A percentile compares a stretch with the other conserved stretches of the same genome.
Evolutionary conservation across 805 yeast genomes (phyloP).

Genomic region (Pichia kluyveri): DNA sequence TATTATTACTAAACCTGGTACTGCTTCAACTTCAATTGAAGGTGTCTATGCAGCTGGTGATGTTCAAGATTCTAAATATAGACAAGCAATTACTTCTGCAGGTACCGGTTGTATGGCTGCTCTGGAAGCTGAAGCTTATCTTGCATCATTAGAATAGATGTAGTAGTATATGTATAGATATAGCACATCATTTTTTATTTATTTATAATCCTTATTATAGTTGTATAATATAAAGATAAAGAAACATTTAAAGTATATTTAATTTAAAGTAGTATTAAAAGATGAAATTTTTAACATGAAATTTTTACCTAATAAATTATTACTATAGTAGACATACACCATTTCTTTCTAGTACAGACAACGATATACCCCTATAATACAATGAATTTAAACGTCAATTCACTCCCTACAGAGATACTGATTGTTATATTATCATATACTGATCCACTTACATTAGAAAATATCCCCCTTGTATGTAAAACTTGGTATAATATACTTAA

Average conservation of each 20-base stretch:
- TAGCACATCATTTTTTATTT: too few relatives aligned
- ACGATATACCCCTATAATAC: background rate
- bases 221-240: background rate
- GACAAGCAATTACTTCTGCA: slow-evolving; percentile 99
- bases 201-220: background rate
- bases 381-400: slow-evolving; percentile 5
- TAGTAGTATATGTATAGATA: too few relatives aligned
- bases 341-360: too few relatives aligned
- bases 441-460: slow-evolving; percentile 35
- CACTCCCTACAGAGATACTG: slow-evolving; percentile 40
- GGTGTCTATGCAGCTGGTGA: slow-evolving; percentile 99
- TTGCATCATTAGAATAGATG: slow-evolving; percentile 36
- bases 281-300: too few relatives aligned
- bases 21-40: slow-evolving; percentile 72
- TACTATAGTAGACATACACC: too few relatives aligned
- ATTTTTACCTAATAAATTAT: too few relatives aligned
- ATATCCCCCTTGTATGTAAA: slow-evolving; percentile 36
- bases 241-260: too few relatives aligned
- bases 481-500: slow-evolving; percentile 37
- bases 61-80: slow-evolving; percentile 91
- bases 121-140: slow-evolving; percentile 80
- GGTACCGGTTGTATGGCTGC: slow-evolving; percentile 99
- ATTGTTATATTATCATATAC: slow-evolving; percentile 36
- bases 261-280: too few relatives aligned
- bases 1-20: slow-evolving; percentile 82